These are phyloP conservation scores for Lactarius tabidus DNA, from an alignment of 768 basidiomycete species.

Conservation along the genomic window DNA sequence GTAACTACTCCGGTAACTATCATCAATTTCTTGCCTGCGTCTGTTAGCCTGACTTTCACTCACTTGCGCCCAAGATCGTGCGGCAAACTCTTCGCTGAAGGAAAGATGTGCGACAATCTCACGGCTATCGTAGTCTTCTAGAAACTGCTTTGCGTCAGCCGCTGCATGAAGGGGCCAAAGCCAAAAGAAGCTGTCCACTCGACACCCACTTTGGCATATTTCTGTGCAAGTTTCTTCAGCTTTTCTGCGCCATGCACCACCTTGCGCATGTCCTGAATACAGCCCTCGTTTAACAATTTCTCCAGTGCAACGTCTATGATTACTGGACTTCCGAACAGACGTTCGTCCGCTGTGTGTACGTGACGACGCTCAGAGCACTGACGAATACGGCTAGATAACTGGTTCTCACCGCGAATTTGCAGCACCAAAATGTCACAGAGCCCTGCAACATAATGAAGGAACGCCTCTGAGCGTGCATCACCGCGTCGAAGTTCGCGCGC, in stretches of 20 bases:
- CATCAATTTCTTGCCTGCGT: background rate
- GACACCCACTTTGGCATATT: slow-evolving; percentile 14
- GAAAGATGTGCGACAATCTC: slow-evolving; percentile 6
- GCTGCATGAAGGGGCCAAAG: background rate
- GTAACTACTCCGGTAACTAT: slow-evolving; percentile 2
- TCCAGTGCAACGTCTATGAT: background rate
- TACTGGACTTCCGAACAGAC: slow-evolving; percentile 9
- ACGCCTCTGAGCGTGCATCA: slow-evolving; percentile 14
- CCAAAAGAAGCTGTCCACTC: background rate
- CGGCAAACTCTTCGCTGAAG: slow-evolving; percentile 15
- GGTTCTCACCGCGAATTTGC: slow-evolving; percentile 9
- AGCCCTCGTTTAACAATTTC: slow-evolving; percentile 6
- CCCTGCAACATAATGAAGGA: slow-evolving; percentile 17
- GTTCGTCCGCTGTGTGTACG: slow-evolving; percentile 4
- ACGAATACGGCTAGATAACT: background rate
- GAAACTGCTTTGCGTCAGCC: slow-evolving; percentile 3
- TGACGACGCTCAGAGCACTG: background rate
- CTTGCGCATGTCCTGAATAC: slow-evolving; percentile 15
- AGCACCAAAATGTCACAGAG: slow-evolving; percentile 14
- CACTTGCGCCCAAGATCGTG: slow-evolving; percentile 21
- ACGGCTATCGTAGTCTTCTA: background rate
- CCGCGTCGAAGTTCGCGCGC: background rate
- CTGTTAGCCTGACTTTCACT: background rate
- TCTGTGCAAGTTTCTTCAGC: slow-evolving; percentile 11
- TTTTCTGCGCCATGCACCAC: background rate